phyloP scores from a whole-genome alignment of 495 filamentous ascomycete species.

The Lepraria neglecta region DNA sequence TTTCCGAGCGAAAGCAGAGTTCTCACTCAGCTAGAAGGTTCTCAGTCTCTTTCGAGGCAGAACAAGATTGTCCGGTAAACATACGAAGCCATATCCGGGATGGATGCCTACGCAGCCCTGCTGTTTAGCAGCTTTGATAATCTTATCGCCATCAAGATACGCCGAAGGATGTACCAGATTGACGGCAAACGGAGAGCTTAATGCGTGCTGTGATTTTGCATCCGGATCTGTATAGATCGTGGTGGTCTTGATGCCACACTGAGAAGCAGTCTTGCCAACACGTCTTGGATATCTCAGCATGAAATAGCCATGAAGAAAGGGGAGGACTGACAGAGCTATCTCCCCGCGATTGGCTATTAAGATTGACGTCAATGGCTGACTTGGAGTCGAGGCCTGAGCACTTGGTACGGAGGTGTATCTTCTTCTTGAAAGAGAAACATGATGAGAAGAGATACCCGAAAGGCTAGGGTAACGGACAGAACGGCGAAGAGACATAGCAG shows the following conservation, averaged over 20 bases:
- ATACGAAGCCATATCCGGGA: slow-evolving; percentile 92
- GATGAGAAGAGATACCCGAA: slow-evolving; percentile 31
- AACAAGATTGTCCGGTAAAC: slow-evolving; percentile 23
- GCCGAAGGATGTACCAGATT: slow-evolving; percentile 74
- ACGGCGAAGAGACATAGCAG: slow-evolving; percentile 14
- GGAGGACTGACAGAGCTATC: slow-evolving; percentile 66
- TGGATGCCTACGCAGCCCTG: slow-evolving; percentile 86
- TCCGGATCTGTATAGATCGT: slow-evolving; percentile 95
- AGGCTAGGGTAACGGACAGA: slow-evolving; percentile 24
- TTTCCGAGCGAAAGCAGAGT: slow-evolving; percentile 80
- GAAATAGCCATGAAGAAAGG: not conserved
- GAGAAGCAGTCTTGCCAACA: slow-evolving; percentile 76
- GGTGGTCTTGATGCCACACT: slow-evolving; percentile 87
- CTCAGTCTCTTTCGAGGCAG: not conserved
- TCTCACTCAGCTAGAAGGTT: slow-evolving; percentile 62
- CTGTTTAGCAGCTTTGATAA: slow-evolving; percentile 78
- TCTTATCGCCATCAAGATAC: slow-evolving; percentile 88
- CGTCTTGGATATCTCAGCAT: slow-evolving; percentile 43
- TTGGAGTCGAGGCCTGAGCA: slow-evolving; percentile 4
- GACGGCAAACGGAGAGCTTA: slow-evolving; percentile 71
- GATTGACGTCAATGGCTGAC: slow-evolving; percentile 66
- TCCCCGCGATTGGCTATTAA: slow-evolving; percentile 96
- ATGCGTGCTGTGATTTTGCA: slow-evolving; percentile 77
- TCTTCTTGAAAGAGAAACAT: not conserved
- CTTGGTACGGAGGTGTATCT: not conserved